Evolutionary conservation across 2,329 filamentous ascomycete species (phyloP), one percentile per base, ranked within the genome.

Genomic region (Gyromitra esculenta): DNA sequence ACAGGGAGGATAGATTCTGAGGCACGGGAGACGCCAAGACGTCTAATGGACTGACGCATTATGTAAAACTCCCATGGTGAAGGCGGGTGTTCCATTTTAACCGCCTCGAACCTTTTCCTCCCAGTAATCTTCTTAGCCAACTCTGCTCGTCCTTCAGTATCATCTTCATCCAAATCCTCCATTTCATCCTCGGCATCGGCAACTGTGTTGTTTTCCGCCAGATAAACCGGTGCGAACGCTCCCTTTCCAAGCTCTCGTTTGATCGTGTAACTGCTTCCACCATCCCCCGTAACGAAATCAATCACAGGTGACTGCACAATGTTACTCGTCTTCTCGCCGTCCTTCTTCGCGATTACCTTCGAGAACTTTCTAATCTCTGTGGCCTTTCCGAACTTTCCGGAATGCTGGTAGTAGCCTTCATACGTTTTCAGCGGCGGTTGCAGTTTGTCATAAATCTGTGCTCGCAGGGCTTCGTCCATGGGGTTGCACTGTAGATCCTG

Each of bases 31-130:
- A 91, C 87, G 0, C 91, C 91, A 0, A 99, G 86, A 0, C 96
- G 91, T 25, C 88, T 86, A 79, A 95, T 92, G 1, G 92, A 90
- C 71, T 93, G 89, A 0, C 93, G 91, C 86, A 98, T 93, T 84
- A 99, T 96, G 84, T 97, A 92, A 82, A 98, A 99, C 82, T 99
- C 96, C 96, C 96, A 99, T 0, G 92, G 87, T 3, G 90, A 91
- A 0, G 95, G 92, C 0, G 94, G 93, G 41, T 91, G 89, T 84
- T 99, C 96, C 89, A 97, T 94, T 84, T 99, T 99, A 80, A 99
- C 87, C 0, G 96, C 96, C 83, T 97, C 94, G 3, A 96, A 87
- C 0, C 85, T 79, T 56, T 85, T 85, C 54, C 92, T 89, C 50
- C 85, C 84, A 11, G 86, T 84, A 39, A 89, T 87, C 81, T 89